A percentile compares a stretch with the other conserved stretches of the same genome.
Conservation (phyloP, 2,329 filamentous ascomycete species). For the Emergomyces pasteurianus region DNA sequence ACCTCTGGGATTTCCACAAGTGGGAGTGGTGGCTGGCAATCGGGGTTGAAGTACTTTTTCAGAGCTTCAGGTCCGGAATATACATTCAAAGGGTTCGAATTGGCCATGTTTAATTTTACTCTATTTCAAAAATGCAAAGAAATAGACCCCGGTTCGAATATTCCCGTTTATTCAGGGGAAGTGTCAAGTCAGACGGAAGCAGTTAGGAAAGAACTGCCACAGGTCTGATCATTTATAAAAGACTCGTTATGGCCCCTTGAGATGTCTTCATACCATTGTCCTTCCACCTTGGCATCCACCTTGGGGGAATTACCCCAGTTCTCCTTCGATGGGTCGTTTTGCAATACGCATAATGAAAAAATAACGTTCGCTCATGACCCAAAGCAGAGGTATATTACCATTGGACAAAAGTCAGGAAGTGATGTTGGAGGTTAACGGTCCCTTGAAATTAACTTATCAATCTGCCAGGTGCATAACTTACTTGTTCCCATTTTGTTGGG, state of each 20-base stretch:
- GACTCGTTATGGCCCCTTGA: not conserved
- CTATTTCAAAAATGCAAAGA: not conserved
- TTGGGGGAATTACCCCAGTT: not conserved
- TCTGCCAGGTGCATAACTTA: not conserved
- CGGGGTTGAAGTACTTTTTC: conserved; percentile 48
- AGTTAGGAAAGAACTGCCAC: too few relatives aligned
- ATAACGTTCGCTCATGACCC: not conserved
- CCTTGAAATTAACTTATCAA: not conserved
- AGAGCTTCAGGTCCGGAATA: conserved; percentile 47
- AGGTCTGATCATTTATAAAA: not conserved
- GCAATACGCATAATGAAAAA: not conserved
- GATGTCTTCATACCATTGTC: not conserved
- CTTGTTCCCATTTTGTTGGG: not conserved
- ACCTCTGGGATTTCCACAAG: conserved; percentile 48
- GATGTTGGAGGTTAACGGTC: not conserved
- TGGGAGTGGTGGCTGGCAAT: conserved; percentile 45
- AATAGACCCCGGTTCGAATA: not conserved
- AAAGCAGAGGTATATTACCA: not conserved
- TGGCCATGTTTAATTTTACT: conserved; percentile 11
- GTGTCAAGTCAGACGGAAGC: too few relatives aligned
- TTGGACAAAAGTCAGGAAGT: not conserved
- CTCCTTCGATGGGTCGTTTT: not conserved
- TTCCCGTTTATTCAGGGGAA: not conserved
- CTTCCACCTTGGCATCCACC: too few relatives aligned
- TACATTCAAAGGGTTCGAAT: conserved; percentile 38